Evolutionary conservation across 192 early-diverging fungal genomes (phyloP), one percentile per base, ranked within the genome.

Genomic region (Nowakowskiella sp.): DNA sequence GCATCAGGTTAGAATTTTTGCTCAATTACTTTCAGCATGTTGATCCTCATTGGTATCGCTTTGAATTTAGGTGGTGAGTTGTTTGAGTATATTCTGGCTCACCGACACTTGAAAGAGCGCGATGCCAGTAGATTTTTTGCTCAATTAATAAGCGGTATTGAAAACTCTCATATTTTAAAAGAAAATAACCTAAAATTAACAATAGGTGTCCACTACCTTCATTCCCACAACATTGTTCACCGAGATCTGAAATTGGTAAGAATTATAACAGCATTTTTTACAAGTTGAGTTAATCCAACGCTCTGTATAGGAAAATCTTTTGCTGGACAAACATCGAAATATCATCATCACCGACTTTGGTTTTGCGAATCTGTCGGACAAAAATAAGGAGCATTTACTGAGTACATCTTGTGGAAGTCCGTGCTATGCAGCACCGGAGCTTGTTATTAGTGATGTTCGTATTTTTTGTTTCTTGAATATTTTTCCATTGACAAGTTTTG

Each of bases 341-440:
- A 82, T 98, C 43, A 86, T 93, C 53, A 96, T 98, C 66, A 94
- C 95, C 5, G 95, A 98, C 64, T 98, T 98, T 85, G 95, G 95
- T 8, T 98, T 98, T 69, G 93, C 95, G 13, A 95, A 92, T 55
- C 84, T 88, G 71, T 88, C 89, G 42, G 51, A 23, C 1, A 21
- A 19, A 21, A 51, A 57, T 10, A 31, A 19, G n/a, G 55, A 66
- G n/a, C 23, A 57, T 23, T 67, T 96, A 48, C 85, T 99, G 80
- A 72, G 85, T 3, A 99, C 96, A 4, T 89, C 85, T 29, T 99
- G 96, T 65, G 96, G 96, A 9, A 93, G 90, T 49, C 96, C 96
- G 22, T 97, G 94, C 65, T 99, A 99, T 65, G 96, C 96, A 2
- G 96, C 96, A 4, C 96, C 96, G 1, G 96, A 99, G 67, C 80